These are phyloP conservation scores for Corrigiola litoralis DNA, from an alignment of 179 eudicot species.

Conservation along the genomic window DNA sequence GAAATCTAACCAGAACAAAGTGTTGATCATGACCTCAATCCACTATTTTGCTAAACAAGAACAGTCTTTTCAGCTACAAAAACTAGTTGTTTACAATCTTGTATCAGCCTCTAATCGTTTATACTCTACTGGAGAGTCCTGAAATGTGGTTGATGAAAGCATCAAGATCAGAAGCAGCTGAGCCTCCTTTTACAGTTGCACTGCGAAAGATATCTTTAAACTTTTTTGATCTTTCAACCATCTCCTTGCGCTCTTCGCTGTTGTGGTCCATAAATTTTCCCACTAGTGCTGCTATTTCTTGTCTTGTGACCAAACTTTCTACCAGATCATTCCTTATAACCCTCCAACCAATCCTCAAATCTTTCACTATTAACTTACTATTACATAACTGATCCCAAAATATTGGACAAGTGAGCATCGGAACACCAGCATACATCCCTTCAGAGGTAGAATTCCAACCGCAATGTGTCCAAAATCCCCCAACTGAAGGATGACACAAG, in stretches of 20 bases:
- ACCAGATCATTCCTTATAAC: conserved; percentile 15
- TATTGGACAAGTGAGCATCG: conserved; percentile 44
- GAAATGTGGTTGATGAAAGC: conserved; percentile 29
- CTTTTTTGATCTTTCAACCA: conserved; percentile 24
- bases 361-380: conserved; percentile 44
- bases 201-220: conserved; percentile 11
- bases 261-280: conserved; percentile 39
- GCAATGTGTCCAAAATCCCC: conserved; percentile 61
- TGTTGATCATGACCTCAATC: no score
- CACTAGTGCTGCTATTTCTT: conserved; percentile 35
- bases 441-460: conserved; percentile 65
- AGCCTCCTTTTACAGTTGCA: conserved; percentile 34
- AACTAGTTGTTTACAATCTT: no score
- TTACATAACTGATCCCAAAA: conserved; percentile 42
- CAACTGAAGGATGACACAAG: conserved; percentile 40
- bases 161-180: conserved; percentile 27
- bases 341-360: conserved; percentile 48
- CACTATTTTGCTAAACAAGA: no score
- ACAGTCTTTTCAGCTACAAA: no score
- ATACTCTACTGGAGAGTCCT: no score
- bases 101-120: no score
- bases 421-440: conserved; percentile 42
- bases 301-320: conserved; percentile 19
- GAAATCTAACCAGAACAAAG: no score
- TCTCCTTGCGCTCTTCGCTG: conserved; percentile 28